Percentiles rank a stretch among this genome's conserved stretches.
phyloP scores from a whole-genome alignment of 1,284 basidiomycete species.

The Boletus holoroseus region DNA sequence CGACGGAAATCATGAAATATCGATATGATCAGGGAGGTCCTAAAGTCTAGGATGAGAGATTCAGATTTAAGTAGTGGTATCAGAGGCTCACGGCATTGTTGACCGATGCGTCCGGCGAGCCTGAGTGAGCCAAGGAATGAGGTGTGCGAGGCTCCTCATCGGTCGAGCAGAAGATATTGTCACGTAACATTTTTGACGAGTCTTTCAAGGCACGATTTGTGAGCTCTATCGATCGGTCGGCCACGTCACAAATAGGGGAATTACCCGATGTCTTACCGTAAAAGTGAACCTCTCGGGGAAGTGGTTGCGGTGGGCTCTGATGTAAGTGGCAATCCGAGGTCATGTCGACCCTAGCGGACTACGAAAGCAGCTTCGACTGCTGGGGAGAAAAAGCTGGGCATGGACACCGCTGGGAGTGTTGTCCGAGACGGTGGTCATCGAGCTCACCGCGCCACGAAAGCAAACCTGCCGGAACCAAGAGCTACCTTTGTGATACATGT shows the following conservation, averaged over 20 bases:
- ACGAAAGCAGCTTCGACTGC: background rate
- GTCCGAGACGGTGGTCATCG: background rate
- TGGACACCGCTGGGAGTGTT: background rate
- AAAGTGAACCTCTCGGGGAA: too few relatives aligned
- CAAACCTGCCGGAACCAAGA: too few relatives aligned
- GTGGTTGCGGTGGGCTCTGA: too few relatives aligned
- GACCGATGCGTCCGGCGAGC: background rate
- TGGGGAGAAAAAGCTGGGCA: background rate
- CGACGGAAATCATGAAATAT: constrained; percentile 27
- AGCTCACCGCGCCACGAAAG: background rate
- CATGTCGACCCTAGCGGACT: background rate
- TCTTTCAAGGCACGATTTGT: background rate
- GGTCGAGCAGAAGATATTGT: too few relatives aligned
- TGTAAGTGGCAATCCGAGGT: too few relatives aligned
- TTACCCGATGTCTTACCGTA: too few relatives aligned
- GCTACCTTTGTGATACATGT: too few relatives aligned
- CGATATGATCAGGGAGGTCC: background rate
- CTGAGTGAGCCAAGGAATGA: too few relatives aligned
- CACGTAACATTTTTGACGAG: too few relatives aligned
- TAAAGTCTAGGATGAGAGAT: background rate
- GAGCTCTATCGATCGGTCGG: background rate
- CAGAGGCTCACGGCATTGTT: constrained; percentile 8
- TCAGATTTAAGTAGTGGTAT: background rate
- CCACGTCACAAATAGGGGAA: too few relatives aligned
- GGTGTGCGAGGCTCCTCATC: too few relatives aligned